A percentile compares a stretch with the other conserved stretches of the same genome.
Evolutionary conservation across 352 stramenopile genomes (phyloP).

Genomic region (Pythium rhizo-oryzae): DNA sequence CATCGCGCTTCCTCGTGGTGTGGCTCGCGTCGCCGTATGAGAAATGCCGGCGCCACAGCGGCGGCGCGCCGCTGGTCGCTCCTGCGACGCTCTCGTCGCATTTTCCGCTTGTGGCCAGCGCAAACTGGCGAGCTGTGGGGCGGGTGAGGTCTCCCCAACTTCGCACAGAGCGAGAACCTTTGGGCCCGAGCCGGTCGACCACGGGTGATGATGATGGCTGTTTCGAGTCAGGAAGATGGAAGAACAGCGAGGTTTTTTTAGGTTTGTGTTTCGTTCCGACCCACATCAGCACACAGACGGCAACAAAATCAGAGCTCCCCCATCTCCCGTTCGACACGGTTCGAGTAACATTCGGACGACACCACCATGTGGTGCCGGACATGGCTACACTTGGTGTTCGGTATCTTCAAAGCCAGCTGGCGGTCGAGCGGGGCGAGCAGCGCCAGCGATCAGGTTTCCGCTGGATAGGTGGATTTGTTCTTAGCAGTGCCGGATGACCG

Average conservation of each 20-base stretch:
- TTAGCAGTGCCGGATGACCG: constrained; percentile 16
- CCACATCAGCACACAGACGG: background rate
- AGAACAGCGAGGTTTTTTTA: constrained; percentile 21
- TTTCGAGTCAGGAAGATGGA: background rate
- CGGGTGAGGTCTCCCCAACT: constrained; percentile 8
- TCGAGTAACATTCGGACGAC: constrained; percentile 20
- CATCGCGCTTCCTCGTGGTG: background rate
- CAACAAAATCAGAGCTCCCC: background rate
- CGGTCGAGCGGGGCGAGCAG: too few species aligned
- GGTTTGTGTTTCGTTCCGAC: constrained; percentile 4
- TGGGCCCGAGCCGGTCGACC: background rate
- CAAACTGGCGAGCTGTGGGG: constrained; percentile 6
- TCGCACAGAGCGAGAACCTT: background rate
- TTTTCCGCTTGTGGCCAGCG: constrained; percentile 26
- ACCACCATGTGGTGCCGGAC: background rate
- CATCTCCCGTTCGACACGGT: constrained; percentile 9
- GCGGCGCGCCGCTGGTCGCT: background rate
- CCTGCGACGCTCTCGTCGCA: constrained; percentile 9
- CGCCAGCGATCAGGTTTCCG: background rate
- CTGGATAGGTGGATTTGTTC: background rate
- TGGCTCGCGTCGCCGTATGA: constrained; percentile 10
- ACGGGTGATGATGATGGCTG: constrained; percentile 7
- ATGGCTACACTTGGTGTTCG: constrained; percentile 21
- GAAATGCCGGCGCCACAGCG: background rate
- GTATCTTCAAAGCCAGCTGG: constrained; percentile 4